A percentile compares a stretch with the other conserved stretches of the same genome.
phyloP scores from a whole-genome alignment of 2,329 filamentous ascomycete genomes.

The Eutypella sp. region DNA sequence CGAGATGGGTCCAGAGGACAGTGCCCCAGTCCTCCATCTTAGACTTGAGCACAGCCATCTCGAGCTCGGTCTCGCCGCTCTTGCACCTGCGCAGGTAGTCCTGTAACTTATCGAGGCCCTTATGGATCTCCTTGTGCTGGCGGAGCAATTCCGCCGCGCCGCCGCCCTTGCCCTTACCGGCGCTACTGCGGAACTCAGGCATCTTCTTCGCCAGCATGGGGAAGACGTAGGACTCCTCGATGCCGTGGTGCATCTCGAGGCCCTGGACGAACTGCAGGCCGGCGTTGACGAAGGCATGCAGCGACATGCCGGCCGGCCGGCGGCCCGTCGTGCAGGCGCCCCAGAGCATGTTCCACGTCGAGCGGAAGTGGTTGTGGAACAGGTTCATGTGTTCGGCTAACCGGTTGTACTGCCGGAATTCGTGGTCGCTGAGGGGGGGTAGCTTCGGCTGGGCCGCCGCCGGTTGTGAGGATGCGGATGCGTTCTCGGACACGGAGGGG shows the following conservation, averaged over 20 bases:
- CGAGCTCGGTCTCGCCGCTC: constrained; percentile 56
- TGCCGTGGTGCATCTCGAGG: constrained; percentile 72
- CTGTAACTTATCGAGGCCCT: constrained; percentile 63
- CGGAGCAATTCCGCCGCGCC: constrained; percentile 58
- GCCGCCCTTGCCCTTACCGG: constrained; percentile 13
- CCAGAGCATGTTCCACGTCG: constrained; percentile 68
- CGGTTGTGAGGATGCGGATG: constrained; percentile 11
- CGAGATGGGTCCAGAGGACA: constrained; percentile 77
- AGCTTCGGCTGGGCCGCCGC: constrained; percentile 38
- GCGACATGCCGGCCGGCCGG: constrained; percentile 59
- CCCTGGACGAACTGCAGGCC: constrained; percentile 67
- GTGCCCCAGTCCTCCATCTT: constrained; percentile 74
- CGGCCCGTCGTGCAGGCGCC: constrained; percentile 54
- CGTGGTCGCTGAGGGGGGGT: constrained; percentile 58
- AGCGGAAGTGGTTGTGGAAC: constrained; percentile 75
- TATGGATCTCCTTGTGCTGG: constrained; percentile 77
- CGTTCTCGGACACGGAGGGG: background rate
- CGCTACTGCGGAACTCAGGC: constrained; percentile 61
- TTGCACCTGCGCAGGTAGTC: constrained; percentile 60
- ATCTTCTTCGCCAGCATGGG: constrained; percentile 71
- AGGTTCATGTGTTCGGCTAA: constrained; percentile 70
- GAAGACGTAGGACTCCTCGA: constrained; percentile 80
- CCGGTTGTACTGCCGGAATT: constrained; percentile 68
- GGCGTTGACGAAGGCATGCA: constrained; percentile 61
- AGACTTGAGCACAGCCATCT: constrained; percentile 54